Evolutionary conservation across 108 stramenopile species (phyloP).

Genomic region (Stephanodiscus triporus): DNA sequence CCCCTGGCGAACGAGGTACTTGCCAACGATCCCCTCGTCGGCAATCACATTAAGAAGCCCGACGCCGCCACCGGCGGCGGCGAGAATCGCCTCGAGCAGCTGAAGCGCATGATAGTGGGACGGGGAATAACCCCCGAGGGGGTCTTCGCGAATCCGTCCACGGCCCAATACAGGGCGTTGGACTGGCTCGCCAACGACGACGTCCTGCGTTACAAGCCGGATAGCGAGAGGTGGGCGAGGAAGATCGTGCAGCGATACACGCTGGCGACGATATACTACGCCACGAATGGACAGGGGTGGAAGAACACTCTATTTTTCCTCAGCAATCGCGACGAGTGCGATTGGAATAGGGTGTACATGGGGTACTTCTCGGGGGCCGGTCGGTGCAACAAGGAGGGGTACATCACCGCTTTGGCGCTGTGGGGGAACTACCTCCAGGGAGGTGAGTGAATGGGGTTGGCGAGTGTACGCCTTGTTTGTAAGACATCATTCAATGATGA

Average conservation of each 20-base stretch:
- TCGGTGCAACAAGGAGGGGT: constrained; percentile 29
- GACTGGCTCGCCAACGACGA: constrained; percentile 50
- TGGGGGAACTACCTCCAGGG: constrained; percentile 46
- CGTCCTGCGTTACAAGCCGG: constrained; percentile 11
- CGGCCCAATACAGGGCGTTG: constrained; percentile 38
- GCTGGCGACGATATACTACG: constrained; percentile 34
- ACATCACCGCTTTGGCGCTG: constrained; percentile 34
- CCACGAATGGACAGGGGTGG: constrained; percentile 45
- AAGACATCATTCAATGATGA: background rate
- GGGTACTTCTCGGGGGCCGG: constrained; percentile 43
- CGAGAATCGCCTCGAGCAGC: constrained; percentile 18
- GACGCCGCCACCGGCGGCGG: background rate
- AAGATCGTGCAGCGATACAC: constrained; percentile 51
- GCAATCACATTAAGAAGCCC: background rate
- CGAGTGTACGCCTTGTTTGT: background rate
- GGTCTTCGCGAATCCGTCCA: constrained; percentile 17
- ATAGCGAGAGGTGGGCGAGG: constrained; percentile 22
- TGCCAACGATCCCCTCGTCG: constrained; percentile 9
- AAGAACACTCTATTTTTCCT: constrained; percentile 24
- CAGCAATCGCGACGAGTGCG: constrained; percentile 41
- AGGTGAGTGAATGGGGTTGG: background rate
- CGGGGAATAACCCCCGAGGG: constrained; percentile 17
- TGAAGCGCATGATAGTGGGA: constrained; percentile 21
- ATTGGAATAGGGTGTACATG: constrained; percentile 34
- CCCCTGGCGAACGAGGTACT: constrained; percentile 9